phyloP scores from a whole-genome alignment of 2,329 filamentous ascomycete genomes.

The Verticillium dahliae region DNA sequence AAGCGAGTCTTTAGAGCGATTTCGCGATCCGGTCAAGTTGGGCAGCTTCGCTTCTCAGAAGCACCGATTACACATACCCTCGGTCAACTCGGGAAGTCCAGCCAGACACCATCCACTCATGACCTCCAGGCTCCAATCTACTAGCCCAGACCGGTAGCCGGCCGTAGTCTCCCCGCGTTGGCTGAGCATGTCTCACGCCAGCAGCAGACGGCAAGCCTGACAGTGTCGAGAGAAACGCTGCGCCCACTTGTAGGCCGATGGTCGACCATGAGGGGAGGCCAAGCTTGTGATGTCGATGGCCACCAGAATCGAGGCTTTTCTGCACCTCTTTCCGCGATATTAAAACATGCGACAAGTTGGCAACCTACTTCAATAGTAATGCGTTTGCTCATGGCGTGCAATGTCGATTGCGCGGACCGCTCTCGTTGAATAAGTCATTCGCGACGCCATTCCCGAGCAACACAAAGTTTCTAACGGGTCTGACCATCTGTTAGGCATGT shows the following conservation, averaged over 20 bases:
- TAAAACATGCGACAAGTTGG: neutral
- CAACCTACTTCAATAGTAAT: too few species aligned
- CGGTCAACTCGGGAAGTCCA: neutral
- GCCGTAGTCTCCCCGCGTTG: neutral
- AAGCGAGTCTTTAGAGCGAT: neutral
- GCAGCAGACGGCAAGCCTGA: neutral
- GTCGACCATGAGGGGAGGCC: neutral
- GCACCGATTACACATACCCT: neutral
- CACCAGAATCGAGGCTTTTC: neutral
- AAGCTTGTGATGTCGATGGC: neutral
- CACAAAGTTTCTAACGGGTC: neutral
- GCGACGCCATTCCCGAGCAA: neutral
- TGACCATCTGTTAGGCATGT: neutral
- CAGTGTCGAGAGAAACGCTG: neutral
- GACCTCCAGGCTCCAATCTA: neutral
- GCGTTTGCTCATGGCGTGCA: too few species aligned
- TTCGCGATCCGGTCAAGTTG: neutral
- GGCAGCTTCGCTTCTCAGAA: neutral
- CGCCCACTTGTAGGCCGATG: neutral
- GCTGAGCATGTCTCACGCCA: neutral
- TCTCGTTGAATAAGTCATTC: neutral
- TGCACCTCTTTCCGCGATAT: neutral
- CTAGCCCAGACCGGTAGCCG: neutral
- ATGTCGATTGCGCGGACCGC: too few species aligned
- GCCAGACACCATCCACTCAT: neutral